Evolutionary conservation across 768 basidiomycete genomes (phyloP).

Genomic region (Termitomyces sp.): DNA sequence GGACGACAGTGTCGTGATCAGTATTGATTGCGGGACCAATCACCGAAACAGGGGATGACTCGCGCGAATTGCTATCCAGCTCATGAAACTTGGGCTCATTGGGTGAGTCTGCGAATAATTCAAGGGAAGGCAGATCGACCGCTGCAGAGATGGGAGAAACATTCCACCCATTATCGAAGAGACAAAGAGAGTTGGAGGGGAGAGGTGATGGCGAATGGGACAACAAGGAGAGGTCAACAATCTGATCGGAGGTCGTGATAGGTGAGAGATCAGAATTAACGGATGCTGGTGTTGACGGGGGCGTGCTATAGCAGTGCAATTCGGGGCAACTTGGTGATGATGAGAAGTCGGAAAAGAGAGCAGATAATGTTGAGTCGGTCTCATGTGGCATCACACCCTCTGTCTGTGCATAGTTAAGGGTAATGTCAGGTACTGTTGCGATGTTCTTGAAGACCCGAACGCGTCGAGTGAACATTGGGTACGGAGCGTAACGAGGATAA

Average conservation of each 20-base stretch:
- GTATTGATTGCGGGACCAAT: not conserved
- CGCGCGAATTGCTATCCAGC: not conserved
- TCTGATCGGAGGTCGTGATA: not conserved
- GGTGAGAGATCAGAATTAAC: not conserved
- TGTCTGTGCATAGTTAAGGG: conserved; percentile 4
- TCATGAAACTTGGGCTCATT: not conserved
- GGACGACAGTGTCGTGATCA: not conserved
- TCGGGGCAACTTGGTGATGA: not conserved
- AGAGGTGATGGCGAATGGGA: not conserved
- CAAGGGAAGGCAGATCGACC: not conserved
- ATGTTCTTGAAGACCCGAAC: conserved; percentile 2
- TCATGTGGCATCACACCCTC: not conserved
- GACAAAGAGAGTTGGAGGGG: not conserved
- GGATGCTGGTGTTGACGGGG: not conserved
- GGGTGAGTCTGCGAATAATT: not conserved
- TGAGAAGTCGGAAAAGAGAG: not conserved
- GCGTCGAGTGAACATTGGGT: not conserved
- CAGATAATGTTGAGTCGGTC: not conserved
- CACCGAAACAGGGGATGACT: not conserved
- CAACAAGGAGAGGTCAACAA: not conserved
- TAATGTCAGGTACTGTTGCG: conserved; percentile 1
- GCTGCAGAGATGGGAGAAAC: not conserved
- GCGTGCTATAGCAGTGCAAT: not conserved
- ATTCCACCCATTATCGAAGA: not conserved
- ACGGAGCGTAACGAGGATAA: not conserved